Evolutionary conservation across 768 basidiomycete species (phyloP), one percentile per base, ranked within the genome.

Genomic region (Psilocybe cubensis): DNA sequence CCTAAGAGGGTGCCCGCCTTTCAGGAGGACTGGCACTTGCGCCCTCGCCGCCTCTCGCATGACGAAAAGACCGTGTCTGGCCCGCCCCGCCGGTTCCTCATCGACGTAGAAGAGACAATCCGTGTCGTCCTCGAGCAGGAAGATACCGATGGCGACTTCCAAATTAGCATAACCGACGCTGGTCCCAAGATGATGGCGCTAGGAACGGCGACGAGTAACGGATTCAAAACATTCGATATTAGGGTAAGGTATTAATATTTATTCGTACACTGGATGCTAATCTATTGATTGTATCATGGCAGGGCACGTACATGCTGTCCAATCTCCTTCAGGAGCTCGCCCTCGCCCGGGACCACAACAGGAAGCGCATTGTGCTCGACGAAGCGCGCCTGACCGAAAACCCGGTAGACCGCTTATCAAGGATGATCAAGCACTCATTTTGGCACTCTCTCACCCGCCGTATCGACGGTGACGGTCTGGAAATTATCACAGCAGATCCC

Each of bases 231-330:
- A 3, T 97, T 97, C 71, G 96, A 99, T 74, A 94, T 98, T 60
- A 83, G 96, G 43, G 92, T 94, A 71, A 62, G 83, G 71, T 8
- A 56, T 31, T 38, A 47, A 27, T 38, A 12, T 25, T 44, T 44
- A 12, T 25, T 43, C 9, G 25, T 56, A 25, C n/a, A 24, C 50
- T 20, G 14, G 29, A 58, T 17, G 31, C 14, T 40, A 45, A 21
- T 46, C 57, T 55, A 60, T 48, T 56, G 63, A 51, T 60, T 24
- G 50, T 49, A 60, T 12, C 58, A 52, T 66, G 14, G 23, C 68
- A 96, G 90, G 96, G 97, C 40, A 98, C 91, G n/a, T 99, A 98
- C 75, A 98, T 98, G 96, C 80, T 99, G 44, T 98, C 96, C 11
- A 98, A 98, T 74, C 84, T 99, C 23, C 82, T 99, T n/a, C 96